Evolutionary conservation across 257 asterid genomes (phyloP).

Genomic region (Galeopsis tetrahit): DNA sequence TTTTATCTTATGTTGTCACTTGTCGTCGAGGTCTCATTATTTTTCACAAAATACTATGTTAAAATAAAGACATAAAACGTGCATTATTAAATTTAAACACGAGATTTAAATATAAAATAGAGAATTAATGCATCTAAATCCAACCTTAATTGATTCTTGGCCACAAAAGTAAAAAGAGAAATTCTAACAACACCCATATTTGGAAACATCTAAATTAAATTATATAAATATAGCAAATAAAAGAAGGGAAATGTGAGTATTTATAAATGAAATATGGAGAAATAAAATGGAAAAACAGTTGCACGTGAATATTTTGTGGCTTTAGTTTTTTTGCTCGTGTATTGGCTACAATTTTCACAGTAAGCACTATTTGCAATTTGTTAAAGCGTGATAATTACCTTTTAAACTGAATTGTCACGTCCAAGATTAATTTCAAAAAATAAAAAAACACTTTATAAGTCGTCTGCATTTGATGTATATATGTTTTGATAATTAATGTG

Average conservation of each 20-base stretch:
- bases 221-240: conserved; percentile 22
- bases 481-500: neutral
- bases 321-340: conserved; percentile 27
- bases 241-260: neutral
- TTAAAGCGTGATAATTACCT: conserved; percentile 34
- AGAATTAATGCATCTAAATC: conserved; percentile 1
- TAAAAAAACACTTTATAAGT: neutral
- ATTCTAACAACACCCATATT: conserved; percentile 14
- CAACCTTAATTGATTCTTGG: neutral
- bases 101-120: neutral
- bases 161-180: conserved; percentile 29
- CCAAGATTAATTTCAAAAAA: too few species aligned
- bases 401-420: neutral
- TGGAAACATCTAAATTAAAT: neutral
- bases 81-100: neutral
- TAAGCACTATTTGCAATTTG: conserved; percentile 16
- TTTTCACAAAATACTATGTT: conserved; percentile 23
- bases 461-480: conserved; percentile 4
- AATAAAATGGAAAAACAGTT: neutral
- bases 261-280: neutral
- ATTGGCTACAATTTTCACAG: conserved; percentile 19
- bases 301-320: conserved; percentile 34
- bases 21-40: conserved; percentile 30
- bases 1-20: conserved; percentile 21
- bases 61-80: neutral